Evolutionary conservation across 805 yeast species (phyloP), one percentile per base, ranked within the genome.

Genomic region (Scheffersomyces lignosus): DNA sequence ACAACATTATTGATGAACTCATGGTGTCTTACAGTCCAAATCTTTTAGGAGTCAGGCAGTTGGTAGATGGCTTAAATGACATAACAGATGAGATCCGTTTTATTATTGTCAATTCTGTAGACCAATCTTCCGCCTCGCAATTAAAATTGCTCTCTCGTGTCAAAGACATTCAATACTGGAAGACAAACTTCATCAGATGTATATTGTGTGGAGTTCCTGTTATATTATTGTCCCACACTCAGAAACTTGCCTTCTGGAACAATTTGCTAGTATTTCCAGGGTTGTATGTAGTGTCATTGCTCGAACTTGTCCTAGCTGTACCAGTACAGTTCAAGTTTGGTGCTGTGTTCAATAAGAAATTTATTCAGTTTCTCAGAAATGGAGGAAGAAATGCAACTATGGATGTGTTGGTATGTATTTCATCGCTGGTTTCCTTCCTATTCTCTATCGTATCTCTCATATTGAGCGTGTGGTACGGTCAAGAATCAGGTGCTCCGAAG

Each of bases 371-470:
- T 5, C 40, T 89, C 15, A 69, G 69, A 36, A 89, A 86, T 51
- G 74, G 81, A 4, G 65, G 78, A n/a, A 51, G 41, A 16, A 60
- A 56, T 38, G 80, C 87, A 16, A 88, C 91, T 5, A 95, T 93
- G 99, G 99, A 93, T 60, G 85, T 91, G 2, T 70, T 93, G 41
- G 89, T 93, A 25, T 81, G 85, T 35, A 70, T 86, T 15, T 87
- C 97, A 3, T 89, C 96, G 0, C 63, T 82, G 33, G 79, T 85
- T 15, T 87, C 96, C 4, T 93, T 79, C 54, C 32, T 68, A 4
- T 91, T 87, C 51, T 89, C 97, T 1, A 56, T 84, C 1, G 57
- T 78, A 17, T 75, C 93, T 0, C 77, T 88, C 43, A 20, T 75
- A 1, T 58, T 70, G 24, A 70, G 78, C 27, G 64, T 79, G 14